phyloP scores from a whole-genome alignment of 305 asterid species.

The Solanum hybrid region DNA sequence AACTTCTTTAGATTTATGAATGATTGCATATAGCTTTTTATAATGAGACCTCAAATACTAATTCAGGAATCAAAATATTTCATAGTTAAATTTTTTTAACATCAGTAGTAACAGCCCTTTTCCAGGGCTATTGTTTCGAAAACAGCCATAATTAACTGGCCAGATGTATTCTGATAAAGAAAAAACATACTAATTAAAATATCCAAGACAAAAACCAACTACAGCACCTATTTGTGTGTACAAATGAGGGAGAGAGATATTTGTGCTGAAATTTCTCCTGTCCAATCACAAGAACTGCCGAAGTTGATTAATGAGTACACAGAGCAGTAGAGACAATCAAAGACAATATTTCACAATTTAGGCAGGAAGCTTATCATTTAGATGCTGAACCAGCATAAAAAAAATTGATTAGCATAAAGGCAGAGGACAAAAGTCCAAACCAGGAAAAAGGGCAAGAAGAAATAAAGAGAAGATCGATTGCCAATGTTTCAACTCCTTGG shows the following conservation, averaged over 20 bases:
- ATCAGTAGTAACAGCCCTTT: neutral
- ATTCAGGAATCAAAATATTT: neutral
- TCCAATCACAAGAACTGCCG: neutral
- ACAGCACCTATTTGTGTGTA: neutral
- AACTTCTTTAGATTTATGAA: neutral
- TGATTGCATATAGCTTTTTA: neutral
- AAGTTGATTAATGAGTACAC: neutral
- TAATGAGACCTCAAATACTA: neutral
- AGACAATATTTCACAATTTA: neutral
- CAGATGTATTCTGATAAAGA: neutral
- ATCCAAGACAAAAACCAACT: neutral
- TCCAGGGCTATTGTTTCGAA: neutral
- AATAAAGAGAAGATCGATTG: neutral
- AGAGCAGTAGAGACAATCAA: neutral
- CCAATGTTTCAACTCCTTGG: neutral
- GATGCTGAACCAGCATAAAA: neutral
- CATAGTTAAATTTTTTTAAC: neutral
- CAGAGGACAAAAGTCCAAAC: neutral
- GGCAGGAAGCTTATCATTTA: neutral
- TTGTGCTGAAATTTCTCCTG: neutral
- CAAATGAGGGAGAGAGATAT: neutral
- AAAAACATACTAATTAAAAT: neutral
- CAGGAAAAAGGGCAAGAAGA: neutral
- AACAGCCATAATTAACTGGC: neutral
- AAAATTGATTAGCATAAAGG: neutral